Base-by-base conservation (phyloP, 2,329 filamentous ascomycete species). In the Penicillium sp. region DNA sequence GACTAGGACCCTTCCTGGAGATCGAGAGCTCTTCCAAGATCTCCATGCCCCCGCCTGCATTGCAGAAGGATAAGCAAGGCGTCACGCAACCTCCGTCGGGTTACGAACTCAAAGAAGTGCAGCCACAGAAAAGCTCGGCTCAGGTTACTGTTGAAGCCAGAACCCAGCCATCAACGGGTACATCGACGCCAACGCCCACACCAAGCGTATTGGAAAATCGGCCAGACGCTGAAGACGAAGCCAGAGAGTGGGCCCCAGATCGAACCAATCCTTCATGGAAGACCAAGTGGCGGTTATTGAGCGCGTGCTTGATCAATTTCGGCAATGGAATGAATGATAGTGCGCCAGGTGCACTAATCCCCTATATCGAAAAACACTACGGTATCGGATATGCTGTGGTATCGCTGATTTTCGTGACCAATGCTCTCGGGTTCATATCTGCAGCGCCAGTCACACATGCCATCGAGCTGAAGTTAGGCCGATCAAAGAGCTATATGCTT, bases 331-430 rank as follows among this genome's bases (percentile, higher is more conserved):
- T 94, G 54, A 90, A 85, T 62, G 91, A 95, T 71, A 84, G 86
- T 37, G 87, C 88, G 0, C 85, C 90, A 1, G 91, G 91, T 67
- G 89, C 90, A 10, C 68, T 94, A 53, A 89, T 95, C 62, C 90
- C 91, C 0, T 91, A 91, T 67, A 89, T 95, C 71, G 89, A 93
- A 69, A 79, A 76, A 70, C 84, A 89, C 64, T 95, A 93, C 67
- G 62, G 80, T 54, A 90, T 94, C 52, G 87, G 87, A 37, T 93
- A 94, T 69, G 88, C 86, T 2, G 74, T 91, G 8, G 89, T 94
- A 2, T 93, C 91, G 2, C 77, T 93, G 33, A 90, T 95, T 66
- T 95, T 94, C 76, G 83, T 94, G 26, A 84, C 87, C 40, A 90
- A 90, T 63, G 90, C 91, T 0, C 60, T 87, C 4, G 91, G 91